Percentiles rank a stretch among this genome's conserved stretches.
Conservation (phyloP, 352 stramenopile species). For the Phytophthora nicotianae region DNA sequence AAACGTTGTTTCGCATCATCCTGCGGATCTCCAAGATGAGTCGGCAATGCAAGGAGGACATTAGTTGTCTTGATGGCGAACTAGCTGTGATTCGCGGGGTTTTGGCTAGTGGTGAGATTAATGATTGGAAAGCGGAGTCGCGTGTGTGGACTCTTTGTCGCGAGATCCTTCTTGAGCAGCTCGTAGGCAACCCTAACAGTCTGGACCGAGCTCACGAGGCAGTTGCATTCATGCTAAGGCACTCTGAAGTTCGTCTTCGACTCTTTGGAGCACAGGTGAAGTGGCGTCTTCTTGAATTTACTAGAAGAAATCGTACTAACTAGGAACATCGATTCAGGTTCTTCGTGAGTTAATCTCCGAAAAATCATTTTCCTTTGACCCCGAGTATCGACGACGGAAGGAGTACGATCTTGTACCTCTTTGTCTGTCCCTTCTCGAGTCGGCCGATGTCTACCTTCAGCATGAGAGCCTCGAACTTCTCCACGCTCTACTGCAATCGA, state of each 20-base stretch:
- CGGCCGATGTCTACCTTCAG: conserved; percentile 46
- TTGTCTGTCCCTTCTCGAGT: conserved; percentile 40
- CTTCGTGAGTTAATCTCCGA: conserved; percentile 57
- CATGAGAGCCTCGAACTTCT: conserved; percentile 70
- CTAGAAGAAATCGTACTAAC: not conserved
- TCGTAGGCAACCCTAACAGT: conserved; percentile 49
- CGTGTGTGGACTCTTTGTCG: conserved; percentile 42
- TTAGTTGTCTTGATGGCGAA: conserved; percentile 53
- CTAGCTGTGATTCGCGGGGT: conserved; percentile 48
- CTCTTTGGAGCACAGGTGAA: conserved; percentile 63
- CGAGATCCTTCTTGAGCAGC: conserved; percentile 60
- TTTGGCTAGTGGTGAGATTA: conserved; percentile 29
- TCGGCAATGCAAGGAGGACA: conserved; percentile 47
- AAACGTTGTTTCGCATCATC: conserved; percentile 44
- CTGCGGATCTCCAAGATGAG: conserved; percentile 48
- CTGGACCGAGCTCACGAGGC: conserved; percentile 32
- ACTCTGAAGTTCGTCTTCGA: conserved; percentile 36
- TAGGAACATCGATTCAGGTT: conserved; percentile 30
- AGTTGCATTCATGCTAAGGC: conserved; percentile 52
- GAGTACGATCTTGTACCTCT: conserved; percentile 45
- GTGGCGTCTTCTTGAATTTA: not conserved
- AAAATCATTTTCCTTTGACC: conserved; percentile 59
- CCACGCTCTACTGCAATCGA: conserved; percentile 48
- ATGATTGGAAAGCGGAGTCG: conserved; percentile 18
- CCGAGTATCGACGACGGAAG: conserved; percentile 39